Conservation (phyloP, 2,329 filamentous ascomycete genomes). For the Hypoxylon sp. region DNA sequence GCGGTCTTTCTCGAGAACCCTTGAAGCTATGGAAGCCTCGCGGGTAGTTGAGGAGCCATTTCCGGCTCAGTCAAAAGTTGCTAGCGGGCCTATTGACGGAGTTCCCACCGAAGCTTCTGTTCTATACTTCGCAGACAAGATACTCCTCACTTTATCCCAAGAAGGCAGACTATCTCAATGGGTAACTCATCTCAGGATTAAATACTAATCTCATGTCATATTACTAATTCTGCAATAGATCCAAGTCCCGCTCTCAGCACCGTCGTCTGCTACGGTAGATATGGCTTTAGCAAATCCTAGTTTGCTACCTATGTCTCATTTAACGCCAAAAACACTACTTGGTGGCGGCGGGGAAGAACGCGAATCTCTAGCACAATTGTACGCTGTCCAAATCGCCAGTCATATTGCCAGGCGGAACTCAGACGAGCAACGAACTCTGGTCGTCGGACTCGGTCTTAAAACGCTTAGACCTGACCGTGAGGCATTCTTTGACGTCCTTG, state of each 20-base stretch:
- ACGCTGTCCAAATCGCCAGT: conserved; percentile 90
- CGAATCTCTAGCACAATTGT: conserved; percentile 87
- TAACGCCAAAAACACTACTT: conserved; percentile 88
- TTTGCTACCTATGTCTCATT: conserved; percentile 79
- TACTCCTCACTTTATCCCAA: conserved; percentile 90
- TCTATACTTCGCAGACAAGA: conserved; percentile 87
- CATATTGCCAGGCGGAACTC: conserved; percentile 79
- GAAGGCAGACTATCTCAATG: conserved; percentile 89
- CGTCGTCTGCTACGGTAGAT: conserved; percentile 74
- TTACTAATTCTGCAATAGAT: conserved; percentile 63
- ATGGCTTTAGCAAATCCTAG: conserved; percentile 65
- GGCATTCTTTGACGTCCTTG: conserved; percentile 74
- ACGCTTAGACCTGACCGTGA: conserved; percentile 65
- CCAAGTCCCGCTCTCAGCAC: conserved; percentile 81
- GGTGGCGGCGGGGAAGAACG: conserved; percentile 84
- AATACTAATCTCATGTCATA: conserved; percentile 2
- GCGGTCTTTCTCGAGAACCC: neutral
- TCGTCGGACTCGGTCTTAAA: conserved; percentile 71
- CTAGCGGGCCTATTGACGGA: conserved; percentile 73
- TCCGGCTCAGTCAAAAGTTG: conserved; percentile 73
- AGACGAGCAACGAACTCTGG: conserved; percentile 70
- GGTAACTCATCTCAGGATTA: conserved; percentile 67
- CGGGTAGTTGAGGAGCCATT: conserved; percentile 70
- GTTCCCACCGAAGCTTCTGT: conserved; percentile 78
- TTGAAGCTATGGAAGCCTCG: conserved; percentile 56